Evolutionary conservation across 495 filamentous ascomycete species (phyloP).

Genomic region (Aspergillus panamensis): DNA sequence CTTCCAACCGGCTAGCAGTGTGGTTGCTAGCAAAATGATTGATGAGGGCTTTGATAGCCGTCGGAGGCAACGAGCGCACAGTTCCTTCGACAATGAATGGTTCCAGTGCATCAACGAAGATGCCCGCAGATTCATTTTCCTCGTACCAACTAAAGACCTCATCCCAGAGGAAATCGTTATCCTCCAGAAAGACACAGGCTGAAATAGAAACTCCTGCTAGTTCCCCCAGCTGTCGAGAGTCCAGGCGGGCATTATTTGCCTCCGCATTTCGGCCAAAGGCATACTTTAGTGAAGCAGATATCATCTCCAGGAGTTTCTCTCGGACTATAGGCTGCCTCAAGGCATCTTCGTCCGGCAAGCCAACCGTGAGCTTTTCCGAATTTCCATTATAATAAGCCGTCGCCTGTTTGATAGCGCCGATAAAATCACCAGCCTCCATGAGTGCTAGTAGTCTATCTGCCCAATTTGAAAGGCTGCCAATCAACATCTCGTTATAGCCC

Average conservation of each 20-base stretch:
- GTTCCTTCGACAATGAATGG: slow-evolving; percentile 76
- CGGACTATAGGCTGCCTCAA: slow-evolving; percentile 76
- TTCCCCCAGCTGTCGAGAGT: slow-evolving; percentile 60
- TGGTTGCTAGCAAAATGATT: slow-evolving; percentile 71
- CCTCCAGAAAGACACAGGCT: slow-evolving; percentile 71
- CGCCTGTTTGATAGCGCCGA: slow-evolving; percentile 83
- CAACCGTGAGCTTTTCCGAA: slow-evolving; percentile 86
- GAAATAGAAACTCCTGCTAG: slow-evolving; percentile 80
- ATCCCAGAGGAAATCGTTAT: slow-evolving; percentile 82
- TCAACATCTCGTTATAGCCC: slow-evolving; percentile 82
- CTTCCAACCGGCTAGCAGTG: slow-evolving; percentile 74
- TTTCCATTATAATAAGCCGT: slow-evolving; percentile 88
- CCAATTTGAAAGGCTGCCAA: slow-evolving; percentile 94
- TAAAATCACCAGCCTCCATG: slow-evolving; percentile 93
- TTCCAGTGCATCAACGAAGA: slow-evolving; percentile 85
- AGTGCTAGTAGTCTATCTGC: slow-evolving; percentile 93
- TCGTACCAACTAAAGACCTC: slow-evolving; percentile 88
- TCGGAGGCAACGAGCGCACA: slow-evolving; percentile 72
- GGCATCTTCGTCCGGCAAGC: slow-evolving; percentile 79
- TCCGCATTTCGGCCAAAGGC: slow-evolving; percentile 65
- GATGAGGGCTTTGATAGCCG: slow-evolving; percentile 81
- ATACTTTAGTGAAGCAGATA: slow-evolving; percentile 88
- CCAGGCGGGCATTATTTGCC: slow-evolving; percentile 48
- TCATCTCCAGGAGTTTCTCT: slow-evolving; percentile 90
- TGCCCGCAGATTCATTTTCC: slow-evolving; percentile 63